A percentile compares a stretch with the other conserved stretches of the same genome.
Evolutionary conservation across 768 basidiomycete genomes (phyloP).

Genomic region (Rhizopogon sp.): DNA sequence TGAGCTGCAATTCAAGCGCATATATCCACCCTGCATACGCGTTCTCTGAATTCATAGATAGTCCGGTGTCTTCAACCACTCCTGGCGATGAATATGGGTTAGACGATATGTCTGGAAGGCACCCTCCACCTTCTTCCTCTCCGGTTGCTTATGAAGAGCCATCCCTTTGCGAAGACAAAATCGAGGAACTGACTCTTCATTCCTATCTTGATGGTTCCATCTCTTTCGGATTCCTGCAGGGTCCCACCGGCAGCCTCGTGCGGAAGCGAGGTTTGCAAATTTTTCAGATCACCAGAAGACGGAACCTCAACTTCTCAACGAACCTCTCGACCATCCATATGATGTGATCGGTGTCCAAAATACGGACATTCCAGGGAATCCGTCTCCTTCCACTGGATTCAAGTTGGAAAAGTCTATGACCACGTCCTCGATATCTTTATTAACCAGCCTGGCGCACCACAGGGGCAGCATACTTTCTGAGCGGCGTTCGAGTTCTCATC

Average conservation of each 20-base stretch:
- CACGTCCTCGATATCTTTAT: background rate
- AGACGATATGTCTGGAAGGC: background rate
- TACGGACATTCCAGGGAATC: background rate
- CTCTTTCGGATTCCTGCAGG: background rate
- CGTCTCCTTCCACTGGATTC: background rate
- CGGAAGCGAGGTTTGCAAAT: background rate
- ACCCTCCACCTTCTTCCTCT: background rate
- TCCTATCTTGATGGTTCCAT: background rate
- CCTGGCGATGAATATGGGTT: background rate
- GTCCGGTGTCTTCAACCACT: background rate
- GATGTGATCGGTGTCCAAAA: too few relatives aligned
- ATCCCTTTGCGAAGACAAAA: background rate
- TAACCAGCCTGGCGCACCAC: background rate
- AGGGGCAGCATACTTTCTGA: background rate
- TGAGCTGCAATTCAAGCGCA: background rate
- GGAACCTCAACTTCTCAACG: background rate
- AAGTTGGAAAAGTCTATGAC: background rate
- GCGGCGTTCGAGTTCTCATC: background rate
- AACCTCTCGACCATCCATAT: too few relatives aligned
- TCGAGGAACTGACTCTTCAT: background rate
- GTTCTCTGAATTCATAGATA: background rate
- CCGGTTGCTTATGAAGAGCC: background rate
- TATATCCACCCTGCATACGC: background rate
- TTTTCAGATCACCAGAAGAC: too few relatives aligned
- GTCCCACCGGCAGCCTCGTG: background rate